Conservation (phyloP, 176 grass and related monocot species). For the Bolboschoenus planiculmis region DNA sequence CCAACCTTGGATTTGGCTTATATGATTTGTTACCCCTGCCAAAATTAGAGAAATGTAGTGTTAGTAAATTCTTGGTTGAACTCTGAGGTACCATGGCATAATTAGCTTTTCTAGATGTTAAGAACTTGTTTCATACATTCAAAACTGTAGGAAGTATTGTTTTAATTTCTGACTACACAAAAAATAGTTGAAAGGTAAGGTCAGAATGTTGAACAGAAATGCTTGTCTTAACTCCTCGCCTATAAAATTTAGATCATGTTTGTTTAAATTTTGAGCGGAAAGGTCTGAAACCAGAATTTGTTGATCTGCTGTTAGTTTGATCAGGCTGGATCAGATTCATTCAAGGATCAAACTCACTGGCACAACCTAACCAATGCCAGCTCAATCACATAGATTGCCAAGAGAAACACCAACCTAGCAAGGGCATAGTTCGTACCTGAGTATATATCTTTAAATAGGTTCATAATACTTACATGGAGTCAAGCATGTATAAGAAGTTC, state of each 20-base stretch:
- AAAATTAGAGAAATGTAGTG: background rate
- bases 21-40: conserved; percentile 77
- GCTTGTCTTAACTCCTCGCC: background rate
- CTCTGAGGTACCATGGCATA: background rate
- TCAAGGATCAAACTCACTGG: background rate
- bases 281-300: background rate
- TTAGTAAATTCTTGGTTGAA: background rate
- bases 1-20: conserved; percentile 77
- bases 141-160: background rate
- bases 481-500: conserved; percentile 94
- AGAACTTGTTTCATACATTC: background rate
- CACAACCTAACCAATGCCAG: background rate
- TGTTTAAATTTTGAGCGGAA: background rate
- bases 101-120: background rate
- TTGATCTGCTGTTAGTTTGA: background rate
- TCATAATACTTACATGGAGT: conserved; percentile 66
- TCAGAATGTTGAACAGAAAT: background rate
- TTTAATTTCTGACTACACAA: background rate
- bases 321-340: background rate
- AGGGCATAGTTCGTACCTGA: background rate
- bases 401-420: background rate
- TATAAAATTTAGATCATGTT: background rate
- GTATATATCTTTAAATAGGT: background rate
- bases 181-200: background rate
- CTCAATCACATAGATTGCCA: background rate